These are phyloP conservation scores for Cladophialophora exuberans DNA, from an alignment of 2,329 filamentous ascomycete genomes.

Conservation along the genomic window DNA sequence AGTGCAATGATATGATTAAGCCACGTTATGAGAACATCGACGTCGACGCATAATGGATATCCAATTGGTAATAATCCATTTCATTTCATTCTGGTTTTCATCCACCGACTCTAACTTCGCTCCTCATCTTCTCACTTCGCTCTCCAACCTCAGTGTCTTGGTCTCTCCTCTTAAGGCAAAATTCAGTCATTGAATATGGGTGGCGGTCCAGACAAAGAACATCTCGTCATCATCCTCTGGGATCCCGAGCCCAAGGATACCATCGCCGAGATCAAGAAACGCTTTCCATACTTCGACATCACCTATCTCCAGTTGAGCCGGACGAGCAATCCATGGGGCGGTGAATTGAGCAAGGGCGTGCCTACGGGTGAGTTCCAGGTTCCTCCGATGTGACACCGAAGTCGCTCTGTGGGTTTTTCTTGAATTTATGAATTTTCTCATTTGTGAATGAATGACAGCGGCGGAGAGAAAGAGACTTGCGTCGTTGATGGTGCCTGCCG, in stretches of 20 bases:
- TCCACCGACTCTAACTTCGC: neutral
- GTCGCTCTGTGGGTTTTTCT: too few relatives aligned
- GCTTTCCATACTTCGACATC: conserved; percentile 52
- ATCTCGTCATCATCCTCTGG: conserved; percentile 49
- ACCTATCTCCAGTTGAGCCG: conserved; percentile 41
- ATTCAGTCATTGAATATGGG: conserved; percentile 45
- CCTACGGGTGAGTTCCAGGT: conserved; percentile 32
- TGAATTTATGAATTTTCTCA: neutral
- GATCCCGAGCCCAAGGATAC: conserved; percentile 46
- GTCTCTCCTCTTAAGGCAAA: neutral
- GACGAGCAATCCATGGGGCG: conserved; percentile 10
- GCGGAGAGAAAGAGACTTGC: conserved; percentile 3
- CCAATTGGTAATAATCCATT: too few relatives aligned
- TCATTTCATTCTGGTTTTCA: neutral
- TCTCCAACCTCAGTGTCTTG: neutral
- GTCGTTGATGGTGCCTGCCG: neutral
- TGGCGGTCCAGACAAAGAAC: conserved; percentile 44
- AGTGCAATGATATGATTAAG: neutral
- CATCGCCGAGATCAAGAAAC: conserved; percentile 43
- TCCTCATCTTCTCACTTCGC: neutral
- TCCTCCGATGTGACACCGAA: too few relatives aligned
- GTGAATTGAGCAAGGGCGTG: conserved; percentile 4
- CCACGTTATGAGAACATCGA: neutral
- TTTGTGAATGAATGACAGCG: neutral
- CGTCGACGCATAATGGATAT: too few relatives aligned